Conservation (phyloP, 495 filamentous ascomycete species). For the Aspergillus saccharolyticus region DNA sequence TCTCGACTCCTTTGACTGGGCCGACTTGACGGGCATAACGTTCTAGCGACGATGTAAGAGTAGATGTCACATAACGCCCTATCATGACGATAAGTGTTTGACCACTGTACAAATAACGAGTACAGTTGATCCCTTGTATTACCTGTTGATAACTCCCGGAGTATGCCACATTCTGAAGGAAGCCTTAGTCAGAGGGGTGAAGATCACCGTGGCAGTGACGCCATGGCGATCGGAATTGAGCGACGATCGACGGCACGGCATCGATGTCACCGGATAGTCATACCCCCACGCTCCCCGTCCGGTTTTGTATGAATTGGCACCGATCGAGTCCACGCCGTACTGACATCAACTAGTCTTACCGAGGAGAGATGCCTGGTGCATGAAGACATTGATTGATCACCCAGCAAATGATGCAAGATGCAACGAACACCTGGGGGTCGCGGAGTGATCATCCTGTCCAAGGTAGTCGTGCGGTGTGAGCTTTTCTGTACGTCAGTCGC, state of each 20-base stretch:
- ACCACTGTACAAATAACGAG: constrained; percentile 3
- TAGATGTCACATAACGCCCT: neutral
- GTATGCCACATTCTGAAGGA: neutral
- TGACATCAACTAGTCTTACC: neutral
- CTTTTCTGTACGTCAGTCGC: neutral
- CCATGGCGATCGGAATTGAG: neutral
- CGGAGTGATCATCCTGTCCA: neutral
- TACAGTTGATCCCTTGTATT: neutral
- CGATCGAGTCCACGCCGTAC: neutral
- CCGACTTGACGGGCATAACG: constrained; percentile 35
- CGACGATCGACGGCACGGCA: neutral
- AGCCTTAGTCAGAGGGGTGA: neutral
- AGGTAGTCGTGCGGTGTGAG: neutral
- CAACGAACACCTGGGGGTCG: neutral
- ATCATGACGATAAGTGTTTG: neutral
- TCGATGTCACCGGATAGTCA: neutral
- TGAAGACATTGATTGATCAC: neutral
- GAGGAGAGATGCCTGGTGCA: neutral
- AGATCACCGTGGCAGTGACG: neutral
- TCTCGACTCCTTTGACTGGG: constrained; percentile 43
- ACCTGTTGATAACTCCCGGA: too few species aligned
- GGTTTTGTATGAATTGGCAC: neutral
- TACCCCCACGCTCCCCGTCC: neutral
- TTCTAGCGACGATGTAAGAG: constrained; percentile 21
- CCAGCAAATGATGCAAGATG: neutral